These are phyloP conservation scores for Typha latifolia DNA, from an alignment of 176 grass and related monocot genomes.

Conservation along the genomic window DNA sequence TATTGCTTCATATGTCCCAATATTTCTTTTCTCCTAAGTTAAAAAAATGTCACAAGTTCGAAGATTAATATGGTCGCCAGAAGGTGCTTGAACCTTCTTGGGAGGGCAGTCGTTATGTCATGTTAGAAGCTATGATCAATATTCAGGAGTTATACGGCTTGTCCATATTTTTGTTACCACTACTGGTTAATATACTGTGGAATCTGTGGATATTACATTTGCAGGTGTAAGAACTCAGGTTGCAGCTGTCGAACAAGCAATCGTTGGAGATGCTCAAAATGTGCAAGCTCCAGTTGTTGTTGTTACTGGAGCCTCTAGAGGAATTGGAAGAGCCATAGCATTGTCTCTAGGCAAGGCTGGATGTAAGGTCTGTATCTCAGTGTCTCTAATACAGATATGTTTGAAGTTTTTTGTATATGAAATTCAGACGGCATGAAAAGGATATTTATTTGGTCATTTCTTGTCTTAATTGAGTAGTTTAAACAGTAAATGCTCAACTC, in stretches of 20 bases:
- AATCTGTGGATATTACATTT: constrained; percentile 13
- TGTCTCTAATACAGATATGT: neutral
- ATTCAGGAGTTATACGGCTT: neutral
- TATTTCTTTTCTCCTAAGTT: too few relatives aligned
- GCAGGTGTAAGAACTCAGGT: constrained; percentile 69
- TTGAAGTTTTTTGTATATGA: too few relatives aligned
- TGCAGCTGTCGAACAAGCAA: constrained; percentile 47
- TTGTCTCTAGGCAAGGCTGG: constrained; percentile 86
- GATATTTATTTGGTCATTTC: too few relatives aligned
- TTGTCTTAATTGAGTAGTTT: too few relatives aligned
- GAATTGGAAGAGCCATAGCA: constrained; percentile 71
- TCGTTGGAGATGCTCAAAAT: constrained; percentile 30
- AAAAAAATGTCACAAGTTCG: too few relatives aligned
- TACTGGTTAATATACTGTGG: neutral
- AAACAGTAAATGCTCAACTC: too few relatives aligned
- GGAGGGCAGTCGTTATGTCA: too few relatives aligned
- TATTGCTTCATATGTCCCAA: too few relatives aligned
- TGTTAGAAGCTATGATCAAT: too few relatives aligned
- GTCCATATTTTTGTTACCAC: neutral
- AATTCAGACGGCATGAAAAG: too few relatives aligned
- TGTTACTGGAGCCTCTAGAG: constrained; percentile 91
- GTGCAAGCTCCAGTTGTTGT: constrained; percentile 82
- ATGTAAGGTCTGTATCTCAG: constrained; percentile 54
- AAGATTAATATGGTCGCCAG: too few relatives aligned
- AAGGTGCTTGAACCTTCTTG: too few relatives aligned